Evolutionary conservation across 441 rosid species (phyloP).

Genomic region (Croton setiger): DNA sequence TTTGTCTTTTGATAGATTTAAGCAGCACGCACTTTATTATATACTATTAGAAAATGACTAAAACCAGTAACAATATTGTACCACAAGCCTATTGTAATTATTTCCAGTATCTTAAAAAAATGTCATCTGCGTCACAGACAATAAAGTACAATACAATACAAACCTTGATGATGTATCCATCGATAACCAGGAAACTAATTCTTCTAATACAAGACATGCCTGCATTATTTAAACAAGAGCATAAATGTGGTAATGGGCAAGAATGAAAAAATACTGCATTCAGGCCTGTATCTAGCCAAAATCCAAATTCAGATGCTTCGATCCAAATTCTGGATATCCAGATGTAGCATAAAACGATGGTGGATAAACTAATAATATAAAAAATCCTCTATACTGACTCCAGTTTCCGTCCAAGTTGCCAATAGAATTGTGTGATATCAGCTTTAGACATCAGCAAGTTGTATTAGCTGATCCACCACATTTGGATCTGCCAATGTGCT

Average conservation of each 20-base stretch:
- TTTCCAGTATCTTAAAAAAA: not conserved
- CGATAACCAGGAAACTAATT: not conserved
- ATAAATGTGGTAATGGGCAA: not conserved
- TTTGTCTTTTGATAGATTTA: too few species aligned
- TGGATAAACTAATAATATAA: not conserved
- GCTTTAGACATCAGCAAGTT: conserved; percentile 51
- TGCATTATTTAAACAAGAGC: conserved; percentile 4
- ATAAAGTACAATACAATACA: not conserved
- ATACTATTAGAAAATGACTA: not conserved
- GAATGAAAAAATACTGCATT: not conserved
- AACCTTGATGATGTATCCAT: not conserved
- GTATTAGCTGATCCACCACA: conserved; percentile 74
- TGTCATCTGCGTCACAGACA: not conserved
- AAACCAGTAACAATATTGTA: too few species aligned
- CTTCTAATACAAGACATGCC: not conserved
- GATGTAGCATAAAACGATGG: conserved; percentile 4
- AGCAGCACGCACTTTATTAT: too few species aligned
- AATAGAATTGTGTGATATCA: conserved; percentile 1
- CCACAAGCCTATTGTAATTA: not conserved
- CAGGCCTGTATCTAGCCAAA: not conserved
- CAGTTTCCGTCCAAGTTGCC: not conserved
- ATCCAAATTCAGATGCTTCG: not conserved
- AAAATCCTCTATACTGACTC: not conserved
- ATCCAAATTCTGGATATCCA: not conserved
- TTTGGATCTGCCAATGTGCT: conserved; percentile 93